Evolutionary conservation across 2,329 filamentous ascomycete genomes (phyloP).

Genomic region (Fusarium solani-melongenae): DNA sequence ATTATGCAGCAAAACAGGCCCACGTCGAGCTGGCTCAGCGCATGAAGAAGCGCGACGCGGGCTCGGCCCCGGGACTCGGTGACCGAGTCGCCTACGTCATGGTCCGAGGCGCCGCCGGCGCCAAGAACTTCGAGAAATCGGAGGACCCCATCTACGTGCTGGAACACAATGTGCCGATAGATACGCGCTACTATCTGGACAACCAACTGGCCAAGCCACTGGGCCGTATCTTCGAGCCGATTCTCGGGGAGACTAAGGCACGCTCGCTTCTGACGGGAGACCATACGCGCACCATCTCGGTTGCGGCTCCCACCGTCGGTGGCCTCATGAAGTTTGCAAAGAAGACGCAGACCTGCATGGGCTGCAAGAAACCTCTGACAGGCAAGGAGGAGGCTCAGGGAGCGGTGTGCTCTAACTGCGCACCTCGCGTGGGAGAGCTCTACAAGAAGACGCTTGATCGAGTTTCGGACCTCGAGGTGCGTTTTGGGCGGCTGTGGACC

Average conservation of each 20-base stretch:
- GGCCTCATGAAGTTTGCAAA: constrained; percentile 99
- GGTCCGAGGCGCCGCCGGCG: constrained; percentile 87
- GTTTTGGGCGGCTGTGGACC: constrained; percentile 94
- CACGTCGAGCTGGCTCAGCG: constrained; percentile 95
- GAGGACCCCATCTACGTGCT: constrained; percentile 98
- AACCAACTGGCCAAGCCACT: constrained; percentile 97
- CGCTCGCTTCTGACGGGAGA: constrained; percentile 88
- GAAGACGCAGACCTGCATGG: constrained; percentile 98
- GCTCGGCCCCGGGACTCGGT: constrained; percentile 90
- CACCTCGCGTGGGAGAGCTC: constrained; percentile 86
- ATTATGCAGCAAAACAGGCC: constrained; percentile 92
- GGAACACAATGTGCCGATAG: constrained; percentile 97
- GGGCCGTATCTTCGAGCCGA: constrained; percentile 96
- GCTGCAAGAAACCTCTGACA: constrained; percentile 94
- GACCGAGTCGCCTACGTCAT: constrained; percentile 99
- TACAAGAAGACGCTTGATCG: constrained; percentile 92
- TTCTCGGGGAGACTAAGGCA: constrained; percentile 92
- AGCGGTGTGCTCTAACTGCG: constrained; percentile 89
- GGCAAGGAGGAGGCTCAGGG: constrained; percentile 82
- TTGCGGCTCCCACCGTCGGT: constrained; percentile 89
- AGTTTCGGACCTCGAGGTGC: constrained; percentile 90
- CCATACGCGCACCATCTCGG: constrained; percentile 93
- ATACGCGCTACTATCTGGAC: constrained; percentile 98
- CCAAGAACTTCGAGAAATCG: constrained; percentile 96
- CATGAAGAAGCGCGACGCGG: constrained; percentile 96